Evolutionary conservation across 805 yeast species (phyloP), one percentile per base, ranked within the genome.

Genomic region (Zygosaccharomyces rouxii): DNA sequence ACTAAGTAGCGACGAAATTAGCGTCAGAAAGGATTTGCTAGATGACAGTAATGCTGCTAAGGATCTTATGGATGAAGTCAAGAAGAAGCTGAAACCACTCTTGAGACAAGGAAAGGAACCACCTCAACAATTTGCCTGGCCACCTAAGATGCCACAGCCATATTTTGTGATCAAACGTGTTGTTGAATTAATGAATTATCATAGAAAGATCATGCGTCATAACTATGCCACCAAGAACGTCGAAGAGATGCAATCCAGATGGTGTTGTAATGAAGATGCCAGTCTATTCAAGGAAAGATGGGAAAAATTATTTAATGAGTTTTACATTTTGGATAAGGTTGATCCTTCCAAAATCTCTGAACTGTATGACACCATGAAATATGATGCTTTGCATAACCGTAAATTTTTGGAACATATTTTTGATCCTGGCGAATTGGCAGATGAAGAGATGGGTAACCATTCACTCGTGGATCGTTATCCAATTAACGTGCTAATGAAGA

Each of bases 221-320:
- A 90, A 90, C 62, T 89, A 84, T 59, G 76, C 74, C 35, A 72
- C 80, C 44, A 79, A 80, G 52, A 81, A 88, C 58, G 86, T 86
- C 18, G 72, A 76, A 26, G 67, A 69, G 3, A 80, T 89, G 71
- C 97, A 89, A 66, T 67, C 76, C 10, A 75, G 80, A 45, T 94
- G 99, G 99, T 94, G 99, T 63, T 90, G 98, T 68, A 90, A 89
- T 18, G 99, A 94, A 66, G 97, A 94, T 64, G 89, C 99, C 3
- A 71, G 77, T 51, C 70, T 94, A 51, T 92, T 94, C 71, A 83
- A 82, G 54, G 99, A 94, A 70, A 78, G 99, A 61, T 94, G 99
- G 99, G 97, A 90, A 60, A 94, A 94, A 64, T 72, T 94, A 42
- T 94, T 94, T 68, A 85, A 82, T 55, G 99, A 94, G 68, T 94